Conservation (phyloP, 2,329 filamentous ascomycete species). For the Arthrobotrys entomopaga region DNA sequence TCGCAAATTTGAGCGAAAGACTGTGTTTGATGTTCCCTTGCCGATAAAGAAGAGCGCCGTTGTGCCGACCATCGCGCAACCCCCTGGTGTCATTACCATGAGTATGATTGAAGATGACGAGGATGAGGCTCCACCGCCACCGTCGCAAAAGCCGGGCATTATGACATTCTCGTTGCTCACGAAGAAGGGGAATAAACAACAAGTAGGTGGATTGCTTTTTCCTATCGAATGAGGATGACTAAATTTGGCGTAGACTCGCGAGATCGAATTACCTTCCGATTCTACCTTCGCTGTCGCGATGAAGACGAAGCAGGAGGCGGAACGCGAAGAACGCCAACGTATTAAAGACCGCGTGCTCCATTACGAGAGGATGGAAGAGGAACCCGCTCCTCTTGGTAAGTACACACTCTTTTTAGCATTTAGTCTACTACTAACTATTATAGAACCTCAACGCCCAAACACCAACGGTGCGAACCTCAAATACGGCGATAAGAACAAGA, state of each 20-base stretch:
- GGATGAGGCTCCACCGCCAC: conserved; percentile 35
- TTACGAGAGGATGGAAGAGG: conserved; percentile 82
- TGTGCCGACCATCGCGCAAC: conserved; percentile 55
- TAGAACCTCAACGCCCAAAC: conserved; percentile 49
- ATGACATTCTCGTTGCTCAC: conserved; percentile 98
- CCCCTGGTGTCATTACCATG: conserved; percentile 42
- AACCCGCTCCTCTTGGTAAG: conserved; percentile 33
- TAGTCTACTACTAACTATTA: conserved; percentile 1
- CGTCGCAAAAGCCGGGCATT: conserved; percentile 65
- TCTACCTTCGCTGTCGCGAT: conserved; percentile 95
- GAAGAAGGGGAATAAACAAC: conserved; percentile 93
- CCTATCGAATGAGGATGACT: too few relatives aligned
- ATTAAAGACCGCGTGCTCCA: conserved; percentile 98
- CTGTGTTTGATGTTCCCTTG: conserved; percentile 95
- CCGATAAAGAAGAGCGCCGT: conserved; percentile 74
- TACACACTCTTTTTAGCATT: conserved; percentile 36
- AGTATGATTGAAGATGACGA: conserved; percentile 52
- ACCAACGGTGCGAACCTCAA: conserved; percentile 41
- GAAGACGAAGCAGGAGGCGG: conserved; percentile 93
- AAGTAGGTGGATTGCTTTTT: conserved; percentile 67
- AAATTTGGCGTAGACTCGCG: conserved; percentile 53
- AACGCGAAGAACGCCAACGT: conserved; percentile 94
- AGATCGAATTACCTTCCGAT: conserved; percentile 70
- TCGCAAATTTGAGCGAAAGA: conserved; percentile 93
- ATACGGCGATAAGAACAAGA: conserved; percentile 50